Conservation (phyloP, 202 grass and related monocot genomes). For the Bolboschoenoplectus hybrid region DNA sequence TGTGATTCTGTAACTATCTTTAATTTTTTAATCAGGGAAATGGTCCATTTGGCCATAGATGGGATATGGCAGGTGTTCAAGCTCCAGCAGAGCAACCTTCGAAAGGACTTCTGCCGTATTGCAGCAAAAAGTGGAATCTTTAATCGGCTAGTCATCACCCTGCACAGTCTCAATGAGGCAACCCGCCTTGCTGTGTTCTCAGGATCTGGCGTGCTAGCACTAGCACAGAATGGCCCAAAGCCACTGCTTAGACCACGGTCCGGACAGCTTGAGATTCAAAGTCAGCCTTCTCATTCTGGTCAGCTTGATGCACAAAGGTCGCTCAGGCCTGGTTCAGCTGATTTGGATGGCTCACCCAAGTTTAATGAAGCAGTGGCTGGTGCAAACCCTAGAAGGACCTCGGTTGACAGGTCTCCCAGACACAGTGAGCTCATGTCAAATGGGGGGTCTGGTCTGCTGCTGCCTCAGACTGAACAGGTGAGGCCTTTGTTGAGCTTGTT, state of each 20-base stretch:
- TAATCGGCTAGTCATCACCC: conserved; percentile 81
- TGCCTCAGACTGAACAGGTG: conserved; percentile 78
- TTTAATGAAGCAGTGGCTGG: conserved; percentile 18
- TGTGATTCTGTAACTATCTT: not conserved
- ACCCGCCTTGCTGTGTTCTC: conserved; percentile 77
- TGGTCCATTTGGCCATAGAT: conserved; percentile 99
- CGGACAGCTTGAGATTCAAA: conserved; percentile 66
- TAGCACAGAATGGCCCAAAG: conserved; percentile 64
- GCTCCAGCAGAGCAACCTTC: conserved; percentile 78
- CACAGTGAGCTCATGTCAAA: conserved; percentile 74
- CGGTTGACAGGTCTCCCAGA: conserved; percentile 60
- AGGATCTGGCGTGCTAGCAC: conserved; percentile 60
- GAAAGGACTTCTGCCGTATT: conserved; percentile 96
- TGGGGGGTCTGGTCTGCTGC: conserved; percentile 44
- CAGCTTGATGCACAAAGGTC: conserved; percentile 62
- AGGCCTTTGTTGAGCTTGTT: conserved; percentile 90
- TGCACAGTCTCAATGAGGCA: conserved; percentile 98
- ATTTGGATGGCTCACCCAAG: conserved; percentile 38
- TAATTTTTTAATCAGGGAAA: conserved; percentile 71
- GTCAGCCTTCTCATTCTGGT: conserved; percentile 40
- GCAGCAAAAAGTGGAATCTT: conserved; percentile 95
- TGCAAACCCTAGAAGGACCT: conserved; percentile 33
- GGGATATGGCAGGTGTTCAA: conserved; percentile 98
- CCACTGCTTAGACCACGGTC: conserved; percentile 63
- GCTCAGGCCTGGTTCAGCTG: conserved; percentile 55